Base-by-base conservation (phyloP, 192 early-diverging fungal species). In the Backusella morwellensis region DNA sequence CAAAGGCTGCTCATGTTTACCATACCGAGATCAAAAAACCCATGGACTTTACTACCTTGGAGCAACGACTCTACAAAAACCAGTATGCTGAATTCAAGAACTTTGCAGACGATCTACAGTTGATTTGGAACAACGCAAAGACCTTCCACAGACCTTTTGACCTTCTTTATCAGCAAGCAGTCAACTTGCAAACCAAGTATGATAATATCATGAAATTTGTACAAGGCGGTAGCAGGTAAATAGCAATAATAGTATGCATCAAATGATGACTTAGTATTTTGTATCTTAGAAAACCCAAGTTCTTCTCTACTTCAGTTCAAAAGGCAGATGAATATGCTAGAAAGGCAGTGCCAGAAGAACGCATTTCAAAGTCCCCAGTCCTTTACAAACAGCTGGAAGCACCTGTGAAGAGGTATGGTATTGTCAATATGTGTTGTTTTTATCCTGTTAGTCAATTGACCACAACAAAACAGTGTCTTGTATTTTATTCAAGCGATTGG, bases 1-100 rank as follows among this genome's bases (percentile, higher is more conserved):
- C 84, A 0, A 41, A 59, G 5, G 70, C 78, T 7, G 63, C 82
- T 14, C 34, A 80, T n/a, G 74, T 76, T 26, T 90, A 90, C 59
- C 83, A 87, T 34, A 70, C 69, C 11, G 66, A 82, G 26, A 90
- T 90, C 73, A 81, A 81, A 41, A 73, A 82, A n/a, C 82, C 86
- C 2, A 90, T 88, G 85, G 88, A 90, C 70, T 47, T 90, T 56
- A 77, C 71, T 7, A 87, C 86, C 0, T 76, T 85, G n/a, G 88
- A 90, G 56, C 75, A 78, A 8, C 85, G 78, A 63, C 78, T 90
- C 6, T 90, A 84, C 78, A 77, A 73, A 34, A 76, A 82, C 29
- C 72, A 76, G 26, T 88, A 86, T 52, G 29, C 66, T 6, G 71
- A 52, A 15, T 70, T 83, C 12, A 35, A 73, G 7, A 78, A 86